These are phyloP conservation scores for Sphaerosporella brunnea DNA, from an alignment of 495 filamentous ascomycete genomes.

Conservation along the genomic window DNA sequence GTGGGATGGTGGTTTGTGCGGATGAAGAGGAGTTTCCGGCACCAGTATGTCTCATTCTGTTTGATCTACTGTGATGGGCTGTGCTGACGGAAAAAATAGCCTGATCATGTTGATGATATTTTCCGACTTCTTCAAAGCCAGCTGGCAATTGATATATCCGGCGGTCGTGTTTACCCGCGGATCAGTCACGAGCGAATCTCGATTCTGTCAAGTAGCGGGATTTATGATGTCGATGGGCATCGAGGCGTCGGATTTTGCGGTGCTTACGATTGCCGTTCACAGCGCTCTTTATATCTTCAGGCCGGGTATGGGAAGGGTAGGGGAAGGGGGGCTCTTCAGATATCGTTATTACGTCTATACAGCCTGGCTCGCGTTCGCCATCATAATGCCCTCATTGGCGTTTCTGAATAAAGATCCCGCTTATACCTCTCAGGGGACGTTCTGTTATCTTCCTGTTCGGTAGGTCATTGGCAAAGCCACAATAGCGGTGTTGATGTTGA, in stretches of 20 bases:
- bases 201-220: constrained; percentile 49
- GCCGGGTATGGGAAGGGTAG: constrained; percentile 29
- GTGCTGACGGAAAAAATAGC: constrained; percentile 26
- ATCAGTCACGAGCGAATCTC: constrained; percentile 32
- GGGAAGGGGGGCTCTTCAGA: constrained; percentile 46
- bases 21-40: constrained; percentile 57
- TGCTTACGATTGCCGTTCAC: constrained; percentile 53
- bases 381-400: constrained; percentile 41
- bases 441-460: constrained; percentile 47
- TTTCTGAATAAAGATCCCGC: constrained; percentile 39
- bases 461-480: too few relatives aligned
- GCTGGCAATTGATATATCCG: constrained; percentile 47
- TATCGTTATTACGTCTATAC: constrained; percentile 40
- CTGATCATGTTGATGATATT: constrained; percentile 53
- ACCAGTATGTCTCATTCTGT: constrained; percentile 37
- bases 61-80: not conserved
- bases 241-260: constrained; percentile 50
- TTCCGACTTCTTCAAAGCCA: constrained; percentile 48
- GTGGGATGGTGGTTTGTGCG: constrained; percentile 51
- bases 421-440: constrained; percentile 43
- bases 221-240: constrained; percentile 46
- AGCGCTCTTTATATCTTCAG: constrained; percentile 49
- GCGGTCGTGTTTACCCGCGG: constrained; percentile 34
- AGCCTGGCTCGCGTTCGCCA: constrained; percentile 38
- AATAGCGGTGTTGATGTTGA: constrained; percentile 11